Base-by-base conservation (phyloP, 441 rosid species). In the Bruguiera hainesii region DNA sequence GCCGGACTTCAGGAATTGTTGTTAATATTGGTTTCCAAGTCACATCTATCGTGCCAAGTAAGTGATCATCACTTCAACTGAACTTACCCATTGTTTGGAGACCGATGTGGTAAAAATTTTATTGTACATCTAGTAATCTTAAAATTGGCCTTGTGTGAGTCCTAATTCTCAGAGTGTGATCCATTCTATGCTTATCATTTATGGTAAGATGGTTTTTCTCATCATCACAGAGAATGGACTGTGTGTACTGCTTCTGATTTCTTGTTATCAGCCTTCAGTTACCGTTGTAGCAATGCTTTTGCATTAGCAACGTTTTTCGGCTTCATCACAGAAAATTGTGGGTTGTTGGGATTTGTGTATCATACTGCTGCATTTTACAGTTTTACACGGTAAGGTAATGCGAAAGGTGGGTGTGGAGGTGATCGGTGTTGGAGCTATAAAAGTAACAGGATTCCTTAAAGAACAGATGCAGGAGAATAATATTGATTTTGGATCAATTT, bases 11-110 rank as follows among this genome's bases (percentile, higher is more conserved):
- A 49, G 98, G 98, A 82, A 85, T 93, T 79, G 84, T 79, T 76
- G 82, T 93, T 53, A 93, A 93, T 79, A 83, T 93, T 60, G 98
- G 98, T 72, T 93, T 90, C 75, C 97, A 90, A 70, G 89, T 78
- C 35, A 93, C 89, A 28, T 87, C 96, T 67, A 68, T 93, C 83
- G 93, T 93, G 76, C 98, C 94, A 58, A 90, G 97, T 93, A 77
- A 80, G 90, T 52, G 65, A 61, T 63, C 23, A 56, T 60, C 56
- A 20, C 58, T 23, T 55, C 30, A 39, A 49, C 62, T 19, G 2
- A 28, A 15, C 51, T 33, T 39, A 65, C 52, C 64, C 33, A 7
- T 67, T 28, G 20, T 28, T 48, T 18, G 3, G 19, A 60, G 50
- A 39, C 33, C 29, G 48, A 39, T 49, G 6, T 1, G 53, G 61